These are phyloP conservation scores for Wickerhamiella shivajii DNA, from an alignment of 805 yeast species.

Conservation along the genomic window DNA sequence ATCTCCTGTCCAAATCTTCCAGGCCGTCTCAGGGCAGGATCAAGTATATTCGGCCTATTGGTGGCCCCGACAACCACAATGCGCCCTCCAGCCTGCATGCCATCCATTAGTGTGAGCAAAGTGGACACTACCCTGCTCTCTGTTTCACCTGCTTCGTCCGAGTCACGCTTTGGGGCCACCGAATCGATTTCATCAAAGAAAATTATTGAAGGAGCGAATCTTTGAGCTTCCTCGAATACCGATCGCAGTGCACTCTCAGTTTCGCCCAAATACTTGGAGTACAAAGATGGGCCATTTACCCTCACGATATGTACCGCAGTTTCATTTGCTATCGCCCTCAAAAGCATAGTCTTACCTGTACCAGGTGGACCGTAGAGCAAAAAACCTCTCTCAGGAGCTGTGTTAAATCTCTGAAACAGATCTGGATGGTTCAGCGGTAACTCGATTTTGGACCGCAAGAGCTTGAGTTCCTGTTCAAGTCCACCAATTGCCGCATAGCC, in stretches of 20 bases:
- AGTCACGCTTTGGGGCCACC: slow-evolving; percentile 66
- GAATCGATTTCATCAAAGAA: slow-evolving; percentile 92
- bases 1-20: slow-evolving; percentile 84
- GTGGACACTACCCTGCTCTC: slow-evolving; percentile 88
- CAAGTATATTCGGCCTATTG: slow-evolving; percentile 95
- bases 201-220: slow-evolving; percentile 75
- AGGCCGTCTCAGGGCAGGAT: slow-evolving; percentile 85
- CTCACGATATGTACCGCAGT: slow-evolving; percentile 67
- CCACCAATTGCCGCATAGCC: slow-evolving; percentile 64
- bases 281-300: slow-evolving; percentile 82
- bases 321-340: slow-evolving; percentile 69
- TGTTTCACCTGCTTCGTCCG: slow-evolving; percentile 80
- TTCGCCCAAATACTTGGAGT: slow-evolving; percentile 86
- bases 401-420: slow-evolving; percentile 69
- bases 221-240: slow-evolving; percentile 69
- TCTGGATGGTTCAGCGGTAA: slow-evolving; percentile 69
- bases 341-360: slow-evolving; percentile 84
- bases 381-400: slow-evolving; percentile 88
- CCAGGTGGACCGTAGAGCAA: slow-evolving; percentile 94
- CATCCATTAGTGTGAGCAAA: slow-evolving; percentile 83
- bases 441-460: slow-evolving; percentile 52
- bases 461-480: slow-evolving; percentile 42
- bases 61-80: slow-evolving; percentile 98
- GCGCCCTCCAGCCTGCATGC: slow-evolving; percentile 97
- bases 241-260: slow-evolving; percentile 77